These are phyloP conservation scores for Immersiporthe knoxdaviesiana DNA, from an alignment of 2,329 filamentous ascomycete species.

Conservation along the genomic window DNA sequence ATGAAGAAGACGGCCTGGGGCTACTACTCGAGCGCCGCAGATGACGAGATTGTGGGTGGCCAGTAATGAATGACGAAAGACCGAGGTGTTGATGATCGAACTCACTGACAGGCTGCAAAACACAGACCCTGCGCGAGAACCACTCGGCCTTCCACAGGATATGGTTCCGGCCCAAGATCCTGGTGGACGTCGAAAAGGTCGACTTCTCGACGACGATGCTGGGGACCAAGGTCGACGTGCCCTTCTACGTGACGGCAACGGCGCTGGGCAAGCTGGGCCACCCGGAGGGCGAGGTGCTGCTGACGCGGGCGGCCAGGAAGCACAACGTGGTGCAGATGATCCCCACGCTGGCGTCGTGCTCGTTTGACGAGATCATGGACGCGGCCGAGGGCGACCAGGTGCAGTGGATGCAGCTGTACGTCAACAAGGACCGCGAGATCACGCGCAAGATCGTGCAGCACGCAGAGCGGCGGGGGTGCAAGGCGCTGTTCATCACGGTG, in stretches of 20 bases:
- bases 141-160: slow-evolving; percentile 96
- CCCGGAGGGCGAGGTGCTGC: slow-evolving; percentile 88
- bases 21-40: slow-evolving; percentile 93
- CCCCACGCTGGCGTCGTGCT: slow-evolving; percentile 92
- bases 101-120: no score
- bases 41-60: slow-evolving; percentile 76
- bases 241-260: slow-evolving; percentile 96
- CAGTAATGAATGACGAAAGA: no score
- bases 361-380: slow-evolving; percentile 96
- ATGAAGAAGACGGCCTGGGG: slow-evolving; percentile 99
- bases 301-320: slow-evolving; percentile 81
- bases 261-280: slow-evolving; percentile 94
- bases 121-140: slow-evolving; percentile 89
- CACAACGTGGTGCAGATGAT: slow-evolving; percentile 99
- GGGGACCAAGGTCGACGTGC: slow-evolving; percentile 78
- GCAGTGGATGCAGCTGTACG: slow-evolving; percentile 96
- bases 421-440: slow-evolving; percentile 93
- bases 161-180: slow-evolving; percentile 88
- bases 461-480: slow-evolving; percentile 89
- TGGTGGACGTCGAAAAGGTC: slow-evolving; percentile 86
- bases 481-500: slow-evolving; percentile 96
- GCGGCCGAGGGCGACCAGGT: slow-evolving; percentile 78
- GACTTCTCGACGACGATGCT: slow-evolving; percentile 94
- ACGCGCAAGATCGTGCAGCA: slow-evolving; percentile 89
- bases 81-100: no score